Conservation (phyloP, 2,329 filamentous ascomycete genomes). For the Cadophora sp. region DNA sequence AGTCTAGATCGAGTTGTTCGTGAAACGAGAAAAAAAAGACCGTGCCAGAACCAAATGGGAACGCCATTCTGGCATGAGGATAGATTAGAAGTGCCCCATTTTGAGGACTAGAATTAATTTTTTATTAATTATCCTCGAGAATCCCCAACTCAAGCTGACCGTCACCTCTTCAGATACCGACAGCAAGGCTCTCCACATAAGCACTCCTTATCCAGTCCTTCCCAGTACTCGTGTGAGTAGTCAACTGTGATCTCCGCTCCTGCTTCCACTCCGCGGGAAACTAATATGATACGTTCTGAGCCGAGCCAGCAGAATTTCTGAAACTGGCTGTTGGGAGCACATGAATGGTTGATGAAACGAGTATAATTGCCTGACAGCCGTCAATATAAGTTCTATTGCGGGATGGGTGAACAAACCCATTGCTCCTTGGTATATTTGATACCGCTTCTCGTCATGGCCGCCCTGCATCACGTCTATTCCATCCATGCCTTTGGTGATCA, state of each 20-base stretch:
- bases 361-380: slow-evolving; percentile 60
- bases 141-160: neutral
- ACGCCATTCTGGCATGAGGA: too few relatives aligned
- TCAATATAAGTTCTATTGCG: neutral
- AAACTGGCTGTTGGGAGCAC: slow-evolving; percentile 62
- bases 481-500: slow-evolving; percentile 58
- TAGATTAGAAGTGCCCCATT: too few relatives aligned
- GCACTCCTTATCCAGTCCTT: slow-evolving; percentile 55
- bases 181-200: slow-evolving; percentile 19
- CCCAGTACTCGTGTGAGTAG: slow-evolving; percentile 65
- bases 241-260: slow-evolving; percentile 63
- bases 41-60: too few relatives aligned
- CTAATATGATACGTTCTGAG: slow-evolving; percentile 60
- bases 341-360: slow-evolving; percentile 65
- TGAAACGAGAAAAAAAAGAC: neutral
- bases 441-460: slow-evolving; percentile 48
- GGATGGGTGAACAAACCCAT: slow-evolving; percentile 8
- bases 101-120: too few relatives aligned
- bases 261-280: slow-evolving; percentile 60
- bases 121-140: neutral
- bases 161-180: slow-evolving; percentile 12
- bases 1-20: neutral
- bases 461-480: slow-evolving; percentile 62
- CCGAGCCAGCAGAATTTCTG: slow-evolving; percentile 63
- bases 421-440: slow-evolving; percentile 65